Evolutionary conservation across 1,139 yeast genomes (phyloP).

Genomic region (Scheffersomyces segobiensis): DNA sequence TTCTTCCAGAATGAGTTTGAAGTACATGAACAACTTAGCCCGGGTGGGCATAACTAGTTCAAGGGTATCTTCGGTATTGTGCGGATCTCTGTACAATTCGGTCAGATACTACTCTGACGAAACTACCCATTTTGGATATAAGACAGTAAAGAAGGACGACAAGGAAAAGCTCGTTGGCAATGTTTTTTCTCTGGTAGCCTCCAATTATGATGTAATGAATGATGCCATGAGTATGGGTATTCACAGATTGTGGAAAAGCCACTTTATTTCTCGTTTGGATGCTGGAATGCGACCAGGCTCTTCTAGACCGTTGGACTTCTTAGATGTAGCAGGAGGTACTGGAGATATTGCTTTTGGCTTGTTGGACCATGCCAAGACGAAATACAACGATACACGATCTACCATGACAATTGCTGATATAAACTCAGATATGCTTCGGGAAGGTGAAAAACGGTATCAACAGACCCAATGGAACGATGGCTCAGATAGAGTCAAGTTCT

Average conservation of each 20-base stretch:
- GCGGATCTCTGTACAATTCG: background rate
- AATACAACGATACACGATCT: conserved; percentile 72
- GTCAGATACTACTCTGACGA: conserved; percentile 9
- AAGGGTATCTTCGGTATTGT: background rate
- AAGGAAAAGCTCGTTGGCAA: conserved; percentile 86
- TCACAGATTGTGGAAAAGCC: conserved; percentile 93
- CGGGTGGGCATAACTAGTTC: background rate
- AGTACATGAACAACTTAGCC: background rate
- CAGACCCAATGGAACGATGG: conserved; percentile 54
- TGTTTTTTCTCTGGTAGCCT: conserved; percentile 93
- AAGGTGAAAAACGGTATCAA: conserved; percentile 78
- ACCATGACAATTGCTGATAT: conserved; percentile 93
- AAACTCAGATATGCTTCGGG: conserved; percentile 92
- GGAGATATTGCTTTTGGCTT: conserved; percentile 98
- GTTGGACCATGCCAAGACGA: conserved; percentile 82
- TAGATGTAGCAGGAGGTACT: conserved; percentile 99
- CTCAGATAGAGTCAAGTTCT: conserved; percentile 66
- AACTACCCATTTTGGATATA: conserved; percentile 92
- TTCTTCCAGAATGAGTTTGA: background rate
- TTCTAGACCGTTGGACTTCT: conserved; percentile 70
- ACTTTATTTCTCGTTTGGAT: conserved; percentile 82
- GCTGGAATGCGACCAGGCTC: conserved; percentile 94
- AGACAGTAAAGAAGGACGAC: conserved; percentile 75
- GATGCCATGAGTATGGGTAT: conserved; percentile 97
- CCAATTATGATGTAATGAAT: conserved; percentile 93